phyloP scores from a whole-genome alignment of 192 early-diverging fungal species.

The Mortierella antarctica region DNA sequence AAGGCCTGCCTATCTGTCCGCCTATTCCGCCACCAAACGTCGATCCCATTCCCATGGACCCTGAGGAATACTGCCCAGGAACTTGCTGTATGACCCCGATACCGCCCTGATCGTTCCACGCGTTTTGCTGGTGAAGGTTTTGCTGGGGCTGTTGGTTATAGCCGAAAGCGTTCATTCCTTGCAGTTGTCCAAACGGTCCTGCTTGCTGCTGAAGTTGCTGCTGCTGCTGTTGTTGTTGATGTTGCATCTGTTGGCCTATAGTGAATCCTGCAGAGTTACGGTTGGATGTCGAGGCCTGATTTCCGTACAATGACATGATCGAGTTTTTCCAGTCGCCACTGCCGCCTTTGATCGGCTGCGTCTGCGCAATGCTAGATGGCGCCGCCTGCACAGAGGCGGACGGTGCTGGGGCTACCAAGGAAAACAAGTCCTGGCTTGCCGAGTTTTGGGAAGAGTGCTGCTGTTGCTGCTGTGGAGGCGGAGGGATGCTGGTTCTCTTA shows the following conservation, averaged over 20 bases:
- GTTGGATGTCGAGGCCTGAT: conserved; percentile 22
- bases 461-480: conserved; percentile 2
- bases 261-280: conserved; percentile 15
- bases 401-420: conserved; percentile 8
- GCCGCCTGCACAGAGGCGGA: conserved; percentile 10
- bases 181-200: conserved; percentile 17
- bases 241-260: conserved; percentile 6
- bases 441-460: not conserved
- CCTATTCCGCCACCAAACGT: not conserved
- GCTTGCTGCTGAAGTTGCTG: conserved; percentile 19
- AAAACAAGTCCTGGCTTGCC: conserved; percentile 37
- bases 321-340: conserved; percentile 48
- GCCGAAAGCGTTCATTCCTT: conserved; percentile 24
- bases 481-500: conserved; percentile 9
- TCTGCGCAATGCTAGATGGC: not conserved
- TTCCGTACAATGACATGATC: conserved; percentile 48
- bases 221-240: conserved; percentile 27
- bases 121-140: conserved; percentile 2
- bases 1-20: too few species aligned
- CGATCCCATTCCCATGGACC: not conserved
- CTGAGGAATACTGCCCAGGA: not conserved
- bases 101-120: conserved; percentile 11
- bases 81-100: conserved; percentile 11
- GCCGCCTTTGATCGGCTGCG: conserved; percentile 1
- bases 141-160: conserved; percentile 27